Conservation (phyloP, 495 filamentous ascomycete genomes). For the Podospora pseudoanserina region DNA sequence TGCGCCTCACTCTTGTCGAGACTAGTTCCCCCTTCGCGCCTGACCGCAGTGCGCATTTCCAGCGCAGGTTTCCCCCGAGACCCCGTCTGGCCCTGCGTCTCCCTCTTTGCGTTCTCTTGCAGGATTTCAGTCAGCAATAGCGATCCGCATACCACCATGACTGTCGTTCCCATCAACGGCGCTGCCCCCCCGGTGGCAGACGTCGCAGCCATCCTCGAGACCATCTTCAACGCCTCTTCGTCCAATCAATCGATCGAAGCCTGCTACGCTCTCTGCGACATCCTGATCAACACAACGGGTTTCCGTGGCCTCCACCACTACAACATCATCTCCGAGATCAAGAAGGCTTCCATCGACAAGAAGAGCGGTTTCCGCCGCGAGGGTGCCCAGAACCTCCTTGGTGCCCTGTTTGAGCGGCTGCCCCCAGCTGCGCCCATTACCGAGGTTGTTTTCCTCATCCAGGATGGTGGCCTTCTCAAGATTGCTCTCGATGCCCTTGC, state of each 20-base stretch:
- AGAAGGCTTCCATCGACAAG: conserved; percentile 89
- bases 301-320: conserved; percentile 70
- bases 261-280: conserved; percentile 74
- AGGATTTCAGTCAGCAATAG: conserved; percentile 20
- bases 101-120: neutral
- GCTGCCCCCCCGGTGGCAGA: conserved; percentile 60
- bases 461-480: conserved; percentile 69
- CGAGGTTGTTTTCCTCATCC: conserved; percentile 75
- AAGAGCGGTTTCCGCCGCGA: conserved; percentile 84
- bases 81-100: conserved; percentile 6
- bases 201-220: conserved; percentile 65
- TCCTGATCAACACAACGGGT: conserved; percentile 74
- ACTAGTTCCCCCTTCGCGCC: neutral
- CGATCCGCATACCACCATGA: conserved; percentile 14
- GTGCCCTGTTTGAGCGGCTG: conserved; percentile 87
- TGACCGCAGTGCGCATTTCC: conserved; percentile 18
- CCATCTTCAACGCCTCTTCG: conserved; percentile 73
- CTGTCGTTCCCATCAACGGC: conserved; percentile 36
- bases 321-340: conserved; percentile 65
- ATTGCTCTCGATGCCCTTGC: conserved; percentile 79
- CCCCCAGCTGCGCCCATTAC: conserved; percentile 70
- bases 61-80: conserved; percentile 17
- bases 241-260: conserved; percentile 86
- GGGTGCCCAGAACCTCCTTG: conserved; percentile 91
- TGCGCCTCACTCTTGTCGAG: neutral